A percentile compares a stretch with the other conserved stretches of the same genome.
Conservation (phyloP, 352 stramenopile genomes). For the Vaucheria bursata region DNA sequence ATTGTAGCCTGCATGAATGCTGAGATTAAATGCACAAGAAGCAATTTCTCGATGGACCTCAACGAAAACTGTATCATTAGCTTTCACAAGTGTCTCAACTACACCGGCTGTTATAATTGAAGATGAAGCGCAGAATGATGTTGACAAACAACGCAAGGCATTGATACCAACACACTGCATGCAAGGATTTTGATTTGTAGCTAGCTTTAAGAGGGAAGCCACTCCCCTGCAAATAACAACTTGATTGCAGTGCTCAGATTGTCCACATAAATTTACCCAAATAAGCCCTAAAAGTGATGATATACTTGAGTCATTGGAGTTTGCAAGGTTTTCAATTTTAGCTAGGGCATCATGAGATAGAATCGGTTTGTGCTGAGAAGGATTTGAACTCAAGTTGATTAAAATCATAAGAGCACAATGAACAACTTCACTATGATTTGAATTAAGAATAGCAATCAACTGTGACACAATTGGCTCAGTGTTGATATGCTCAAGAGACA, state of each 20-base stretch:
- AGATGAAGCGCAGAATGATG: slow-evolving; percentile 72
- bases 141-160: slow-evolving; percentile 77
- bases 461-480: slow-evolving; percentile 40
- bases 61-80: slow-evolving; percentile 67
- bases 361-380: no score
- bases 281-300: no score
- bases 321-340: no score
- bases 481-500: slow-evolving; percentile 71
- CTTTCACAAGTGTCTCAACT: slow-evolving; percentile 68
- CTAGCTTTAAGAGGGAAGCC: slow-evolving; percentile 72
- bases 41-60: slow-evolving; percentile 87
- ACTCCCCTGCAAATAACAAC: slow-evolving; percentile 82
- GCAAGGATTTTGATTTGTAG: slow-evolving; percentile 72
- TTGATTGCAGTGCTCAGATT: slow-evolving; percentile 65
- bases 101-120: slow-evolving; percentile 71
- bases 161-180: slow-evolving; percentile 79
- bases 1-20: slow-evolving; percentile 65
- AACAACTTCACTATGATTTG: neutral
- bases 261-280: no score
- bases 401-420: no score
- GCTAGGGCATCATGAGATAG: no score
- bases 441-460: neutral
- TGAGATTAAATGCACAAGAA: slow-evolving; percentile 83
- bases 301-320: no score
- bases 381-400: no score